phyloP scores from a whole-genome alignment of 176 grass and related monocot genomes.

The Musa schizocarpa region DNA sequence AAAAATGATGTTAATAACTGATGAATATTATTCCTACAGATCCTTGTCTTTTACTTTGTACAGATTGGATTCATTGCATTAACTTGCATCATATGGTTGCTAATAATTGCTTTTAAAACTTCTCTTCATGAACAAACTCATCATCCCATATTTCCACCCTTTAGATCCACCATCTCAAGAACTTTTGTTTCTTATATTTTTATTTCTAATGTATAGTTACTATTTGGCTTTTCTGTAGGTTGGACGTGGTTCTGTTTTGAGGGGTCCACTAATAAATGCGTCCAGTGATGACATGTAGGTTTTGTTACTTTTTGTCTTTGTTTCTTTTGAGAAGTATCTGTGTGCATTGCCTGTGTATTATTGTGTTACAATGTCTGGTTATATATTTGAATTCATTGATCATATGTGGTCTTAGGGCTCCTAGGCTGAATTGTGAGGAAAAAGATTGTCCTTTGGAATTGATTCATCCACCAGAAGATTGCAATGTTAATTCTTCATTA shows the following conservation, averaged over 20 bases:
- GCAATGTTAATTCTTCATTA: conserved; percentile 93
- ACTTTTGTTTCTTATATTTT: background rate
- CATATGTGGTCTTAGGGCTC: conserved; percentile 53
- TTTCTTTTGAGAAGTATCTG: background rate
- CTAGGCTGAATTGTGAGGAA: conserved; percentile 84
- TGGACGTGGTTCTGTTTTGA: conserved; percentile 82
- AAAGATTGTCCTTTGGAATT: conserved; percentile 78
- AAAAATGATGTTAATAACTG: too few relatives aligned
- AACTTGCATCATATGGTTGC: too few relatives aligned
- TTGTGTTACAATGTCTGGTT: background rate
- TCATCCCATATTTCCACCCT: background rate
- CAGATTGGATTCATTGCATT: too few relatives aligned
- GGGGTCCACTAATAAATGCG: conserved; percentile 74
- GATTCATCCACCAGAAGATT: conserved; percentile 97
- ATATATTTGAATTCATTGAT: background rate
- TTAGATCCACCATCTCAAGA: background rate
- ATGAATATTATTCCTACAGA: too few relatives aligned
- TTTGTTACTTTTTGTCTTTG: background rate
- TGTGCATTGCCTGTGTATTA: conserved; percentile 23
- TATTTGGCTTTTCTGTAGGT: conserved; percentile 51
- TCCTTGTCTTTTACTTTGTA: too few relatives aligned
- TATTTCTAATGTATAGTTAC: background rate
- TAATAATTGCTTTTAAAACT: background rate
- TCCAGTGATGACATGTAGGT: conserved; percentile 71
- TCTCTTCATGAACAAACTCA: background rate